These are phyloP conservation scores for Colletotrichum coccodes DNA, from an alignment of 2,329 filamentous ascomycete species.

Conservation along the genomic window DNA sequence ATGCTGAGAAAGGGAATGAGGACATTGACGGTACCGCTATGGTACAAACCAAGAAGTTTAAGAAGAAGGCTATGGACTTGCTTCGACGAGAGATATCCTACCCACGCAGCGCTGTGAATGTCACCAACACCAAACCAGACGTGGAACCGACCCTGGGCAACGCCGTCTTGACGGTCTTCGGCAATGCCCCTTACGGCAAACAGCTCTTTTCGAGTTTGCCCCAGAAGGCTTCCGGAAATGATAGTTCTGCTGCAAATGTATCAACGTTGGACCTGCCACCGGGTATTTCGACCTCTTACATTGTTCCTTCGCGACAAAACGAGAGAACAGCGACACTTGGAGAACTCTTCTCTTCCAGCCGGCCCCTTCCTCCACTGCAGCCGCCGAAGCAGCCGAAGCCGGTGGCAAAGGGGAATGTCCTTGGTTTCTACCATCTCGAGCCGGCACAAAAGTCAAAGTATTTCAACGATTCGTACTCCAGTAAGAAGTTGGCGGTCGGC, in stretches of 20 bases:
- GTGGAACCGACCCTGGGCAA: conserved; percentile 47
- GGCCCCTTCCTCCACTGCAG: conserved; percentile 72
- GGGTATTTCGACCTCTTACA: conserved; percentile 76
- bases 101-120: conserved; percentile 49
- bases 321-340: conserved; percentile 74
- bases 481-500: conserved; percentile 72
- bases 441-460: conserved; percentile 64
- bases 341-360: conserved; percentile 77
- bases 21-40: conserved; percentile 49
- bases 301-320: conserved; percentile 55
- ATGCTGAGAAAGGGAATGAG: conserved; percentile 37
- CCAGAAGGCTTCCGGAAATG: conserved; percentile 68
- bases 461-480: conserved; percentile 70
- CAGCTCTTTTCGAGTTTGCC: conserved; percentile 89
- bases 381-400: conserved; percentile 78
- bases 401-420: conserved; percentile 69
- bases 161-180: conserved; percentile 80
- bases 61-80: conserved; percentile 70
- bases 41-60: conserved; percentile 63
- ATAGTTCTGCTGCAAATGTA: conserved; percentile 32
- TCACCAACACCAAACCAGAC: conserved; percentile 47
- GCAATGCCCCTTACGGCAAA: conserved; percentile 77
- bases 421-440: conserved; percentile 65
- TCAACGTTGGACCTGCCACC: conserved; percentile 65
- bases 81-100: conserved; percentile 70